Percentiles rank a stretch among this genome's conserved stretches.
Conservation (phyloP, 495 filamentous ascomycete genomes). For the Aspergillus asperescens region DNA sequence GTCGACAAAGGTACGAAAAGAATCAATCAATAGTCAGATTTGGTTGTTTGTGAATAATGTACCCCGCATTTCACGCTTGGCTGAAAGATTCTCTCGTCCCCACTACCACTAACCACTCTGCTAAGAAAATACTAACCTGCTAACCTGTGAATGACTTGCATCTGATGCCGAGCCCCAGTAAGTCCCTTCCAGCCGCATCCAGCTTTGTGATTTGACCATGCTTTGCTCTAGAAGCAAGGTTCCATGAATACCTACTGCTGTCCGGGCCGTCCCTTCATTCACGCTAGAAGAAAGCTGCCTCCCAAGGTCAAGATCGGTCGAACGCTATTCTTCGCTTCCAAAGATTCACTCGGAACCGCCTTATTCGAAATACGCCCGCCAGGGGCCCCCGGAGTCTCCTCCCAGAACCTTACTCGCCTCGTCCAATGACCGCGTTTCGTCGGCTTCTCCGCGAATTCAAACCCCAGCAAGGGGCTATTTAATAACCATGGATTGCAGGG, state of each 20-base stretch:
- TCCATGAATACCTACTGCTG: not conserved
- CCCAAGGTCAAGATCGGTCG: not conserved
- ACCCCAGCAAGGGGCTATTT: not conserved
- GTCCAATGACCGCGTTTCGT: not conserved
- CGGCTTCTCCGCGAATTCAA: not conserved
- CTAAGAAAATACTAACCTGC: not conserved
- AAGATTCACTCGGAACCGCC: not conserved
- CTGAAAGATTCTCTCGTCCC: not conserved
- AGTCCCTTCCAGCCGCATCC: not conserved
- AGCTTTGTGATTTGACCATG: not conserved
- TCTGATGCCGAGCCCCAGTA: not conserved
- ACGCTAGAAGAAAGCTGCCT: not conserved
- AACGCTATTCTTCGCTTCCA: not conserved
- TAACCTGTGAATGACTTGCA: not conserved
- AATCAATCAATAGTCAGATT: not conserved
- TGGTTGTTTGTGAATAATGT: conserved; percentile 1
- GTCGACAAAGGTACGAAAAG: not conserved
- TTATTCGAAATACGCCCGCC: not conserved
- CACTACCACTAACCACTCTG: not conserved
- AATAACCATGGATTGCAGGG: no score
- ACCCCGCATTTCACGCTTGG: not conserved
- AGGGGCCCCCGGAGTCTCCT: not conserved
- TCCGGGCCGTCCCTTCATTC: conserved; percentile 1
- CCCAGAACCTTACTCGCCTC: not conserved
- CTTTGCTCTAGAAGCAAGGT: not conserved